Percentiles rank a stretch among this genome's conserved stretches.
Conservation (phyloP, 768 basidiomycete species). For the Kwoniella sp. region DNA sequence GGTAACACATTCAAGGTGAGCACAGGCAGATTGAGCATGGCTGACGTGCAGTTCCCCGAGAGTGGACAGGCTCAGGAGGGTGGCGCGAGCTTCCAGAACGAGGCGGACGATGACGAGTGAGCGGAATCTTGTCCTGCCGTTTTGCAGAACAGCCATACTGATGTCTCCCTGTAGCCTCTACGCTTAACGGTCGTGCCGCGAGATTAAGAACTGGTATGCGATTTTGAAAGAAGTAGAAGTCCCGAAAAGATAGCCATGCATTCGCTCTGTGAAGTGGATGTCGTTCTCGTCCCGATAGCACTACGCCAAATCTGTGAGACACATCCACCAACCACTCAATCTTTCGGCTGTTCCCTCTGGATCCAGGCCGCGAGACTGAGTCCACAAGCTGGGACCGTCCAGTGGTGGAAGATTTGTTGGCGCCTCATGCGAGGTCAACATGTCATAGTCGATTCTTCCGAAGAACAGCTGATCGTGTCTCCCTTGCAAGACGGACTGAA, state of each 20-base stretch:
- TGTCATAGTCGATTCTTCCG: constrained; percentile 8
- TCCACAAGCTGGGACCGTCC: not conserved
- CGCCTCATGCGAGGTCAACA: not conserved
- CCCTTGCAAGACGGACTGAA: constrained; percentile 1
- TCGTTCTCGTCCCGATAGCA: too few species aligned
- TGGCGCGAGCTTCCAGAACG: constrained; percentile 59
- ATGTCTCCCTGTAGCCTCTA: too few species aligned
- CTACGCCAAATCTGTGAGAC: too few species aligned
- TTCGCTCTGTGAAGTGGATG: too few species aligned
- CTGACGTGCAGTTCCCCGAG: constrained; percentile 70
- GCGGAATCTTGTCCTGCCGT: too few species aligned
- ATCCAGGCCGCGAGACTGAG: not conserved
- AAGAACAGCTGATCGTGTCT: not conserved
- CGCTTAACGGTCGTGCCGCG: constrained; percentile 54
- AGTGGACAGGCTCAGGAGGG: constrained; percentile 51
- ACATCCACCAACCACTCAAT: constrained; percentile 12
- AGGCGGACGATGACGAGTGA: constrained; percentile 76
- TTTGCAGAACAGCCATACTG: too few species aligned
- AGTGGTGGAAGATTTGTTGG: constrained; percentile 6
- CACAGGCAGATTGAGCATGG: not conserved
- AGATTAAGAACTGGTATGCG: not conserved
- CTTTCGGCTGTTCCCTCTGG: constrained; percentile 2
- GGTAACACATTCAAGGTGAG: constrained; percentile 79
- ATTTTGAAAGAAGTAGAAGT: constrained; percentile 11
- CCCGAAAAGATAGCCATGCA: constrained; percentile 10